A percentile compares a stretch with the other conserved stretches of the same genome.
Conservation (phyloP, 176 grass and related monocot species). For the Saccharum spontaneum region DNA sequence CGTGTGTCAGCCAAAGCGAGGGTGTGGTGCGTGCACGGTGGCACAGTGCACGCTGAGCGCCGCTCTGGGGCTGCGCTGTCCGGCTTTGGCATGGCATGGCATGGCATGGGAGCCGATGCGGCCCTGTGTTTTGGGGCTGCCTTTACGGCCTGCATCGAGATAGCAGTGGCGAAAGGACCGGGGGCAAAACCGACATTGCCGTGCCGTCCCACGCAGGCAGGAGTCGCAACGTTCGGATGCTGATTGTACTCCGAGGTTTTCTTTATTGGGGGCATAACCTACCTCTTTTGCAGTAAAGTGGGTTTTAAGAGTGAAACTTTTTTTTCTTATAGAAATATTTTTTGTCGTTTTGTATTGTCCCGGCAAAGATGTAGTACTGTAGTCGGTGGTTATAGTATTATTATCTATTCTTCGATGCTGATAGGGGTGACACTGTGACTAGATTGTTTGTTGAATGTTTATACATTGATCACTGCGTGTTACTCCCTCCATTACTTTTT, state of each 20-base stretch:
- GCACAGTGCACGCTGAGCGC: conserved; percentile 3
- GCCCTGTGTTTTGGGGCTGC: neutral
- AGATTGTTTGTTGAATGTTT: neutral
- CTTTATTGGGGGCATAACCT: neutral
- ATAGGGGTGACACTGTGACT: neutral
- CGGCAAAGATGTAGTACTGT: neutral
- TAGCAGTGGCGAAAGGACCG: neutral
- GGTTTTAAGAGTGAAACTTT: neutral
- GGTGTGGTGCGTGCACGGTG: neutral
- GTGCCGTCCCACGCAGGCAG: neutral
- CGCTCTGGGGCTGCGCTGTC: conserved; percentile 37
- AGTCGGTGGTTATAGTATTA: neutral
- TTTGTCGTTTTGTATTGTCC: neutral
- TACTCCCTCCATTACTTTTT: neutral
- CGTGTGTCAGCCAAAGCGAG: conserved; percentile 11
- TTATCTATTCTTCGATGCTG: neutral
- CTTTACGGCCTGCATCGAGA: conserved; percentile 1
- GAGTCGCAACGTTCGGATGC: conserved; percentile 14
- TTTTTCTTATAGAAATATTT: neutral
- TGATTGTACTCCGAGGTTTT: neutral
- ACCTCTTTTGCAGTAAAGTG: neutral
- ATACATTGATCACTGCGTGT: neutral
- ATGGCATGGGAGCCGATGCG: conserved; percentile 36
- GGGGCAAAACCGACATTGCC: neutral
- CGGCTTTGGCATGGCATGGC: conserved; percentile 39